Conservation (phyloP, 176 grass and related monocot genomes). For the Lolium multiflorum region DNA sequence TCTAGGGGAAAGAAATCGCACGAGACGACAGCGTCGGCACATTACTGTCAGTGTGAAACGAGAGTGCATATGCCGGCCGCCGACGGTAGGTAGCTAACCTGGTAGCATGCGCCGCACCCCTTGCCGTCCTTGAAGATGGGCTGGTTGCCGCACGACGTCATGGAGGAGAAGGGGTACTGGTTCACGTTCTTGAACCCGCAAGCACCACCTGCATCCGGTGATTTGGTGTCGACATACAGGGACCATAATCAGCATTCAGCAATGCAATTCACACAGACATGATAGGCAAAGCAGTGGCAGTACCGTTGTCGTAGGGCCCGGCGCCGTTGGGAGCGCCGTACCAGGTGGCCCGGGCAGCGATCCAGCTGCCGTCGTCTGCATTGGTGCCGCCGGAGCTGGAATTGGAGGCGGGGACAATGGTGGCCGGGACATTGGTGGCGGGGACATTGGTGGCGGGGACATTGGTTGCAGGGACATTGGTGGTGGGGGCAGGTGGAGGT, state of each 20-base stretch:
- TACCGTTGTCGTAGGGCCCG: background rate
- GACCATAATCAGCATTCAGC: background rate
- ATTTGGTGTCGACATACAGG: background rate
- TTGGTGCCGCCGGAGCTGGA: background rate
- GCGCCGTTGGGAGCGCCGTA: conserved; percentile 7
- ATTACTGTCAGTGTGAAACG: background rate
- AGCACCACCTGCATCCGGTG: background rate
- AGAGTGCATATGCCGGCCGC: background rate
- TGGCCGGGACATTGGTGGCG: background rate
- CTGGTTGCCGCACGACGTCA: conserved; percentile 18
- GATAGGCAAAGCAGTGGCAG: background rate
- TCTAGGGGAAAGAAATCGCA: background rate
- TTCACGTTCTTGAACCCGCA: conserved; percentile 24
- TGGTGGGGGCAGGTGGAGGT: background rate
- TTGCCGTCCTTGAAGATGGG: conserved; percentile 15
- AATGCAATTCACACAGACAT: background rate
- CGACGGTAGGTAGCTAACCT: background rate
- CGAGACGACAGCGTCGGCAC: background rate
- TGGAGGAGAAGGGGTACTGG: background rate
- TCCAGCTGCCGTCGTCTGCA: background rate
- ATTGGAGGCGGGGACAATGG: background rate
- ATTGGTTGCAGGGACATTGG: background rate
- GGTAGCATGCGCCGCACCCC: background rate
- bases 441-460: background rate
- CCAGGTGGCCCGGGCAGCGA: background rate